Evolutionary conservation across 1,139 yeast genomes (phyloP).

Genomic region (Geotrichum candidum): DNA sequence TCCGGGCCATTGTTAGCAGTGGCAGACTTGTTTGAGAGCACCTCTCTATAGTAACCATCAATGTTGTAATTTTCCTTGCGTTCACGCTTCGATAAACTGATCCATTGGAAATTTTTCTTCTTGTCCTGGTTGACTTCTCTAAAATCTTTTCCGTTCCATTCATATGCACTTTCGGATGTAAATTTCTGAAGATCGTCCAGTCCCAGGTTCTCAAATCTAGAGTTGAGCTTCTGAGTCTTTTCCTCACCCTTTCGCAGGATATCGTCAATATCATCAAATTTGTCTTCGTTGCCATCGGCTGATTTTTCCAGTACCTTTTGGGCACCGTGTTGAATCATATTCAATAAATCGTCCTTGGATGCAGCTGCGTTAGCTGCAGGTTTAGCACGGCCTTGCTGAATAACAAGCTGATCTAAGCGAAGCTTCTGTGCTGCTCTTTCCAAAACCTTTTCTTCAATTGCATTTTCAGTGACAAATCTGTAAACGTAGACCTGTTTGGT

Average conservation of each 20-base stretch:
- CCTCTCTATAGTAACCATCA: constrained; percentile 83
- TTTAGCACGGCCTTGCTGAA: constrained; percentile 79
- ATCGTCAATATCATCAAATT: constrained; percentile 69
- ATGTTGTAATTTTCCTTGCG: constrained; percentile 84
- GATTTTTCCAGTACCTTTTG: constrained; percentile 59
- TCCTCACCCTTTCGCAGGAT: constrained; percentile 73
- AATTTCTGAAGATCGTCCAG: constrained; percentile 89
- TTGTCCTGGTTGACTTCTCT: constrained; percentile 48
- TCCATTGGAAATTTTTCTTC: constrained; percentile 46
- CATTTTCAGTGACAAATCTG: constrained; percentile 89
- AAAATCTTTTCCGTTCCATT: constrained; percentile 93
- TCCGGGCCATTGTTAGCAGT: constrained; percentile 40
- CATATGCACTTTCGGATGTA: constrained; percentile 84
- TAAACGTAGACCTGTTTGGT: constrained; percentile 91
- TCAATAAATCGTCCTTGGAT: constrained; percentile 76
- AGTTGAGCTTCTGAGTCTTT: constrained; percentile 69
- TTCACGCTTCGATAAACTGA: constrained; percentile 83
- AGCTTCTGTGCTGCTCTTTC: constrained; percentile 95
- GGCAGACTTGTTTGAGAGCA: constrained; percentile 35
- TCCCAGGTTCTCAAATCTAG: constrained; percentile 77
- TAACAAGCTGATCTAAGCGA: constrained; percentile 87
- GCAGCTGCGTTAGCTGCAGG: constrained; percentile 44
- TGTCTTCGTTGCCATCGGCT: constrained; percentile 22
- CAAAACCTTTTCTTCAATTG: constrained; percentile 91
- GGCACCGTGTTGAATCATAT: constrained; percentile 98